Conservation (phyloP, 2,329 filamentous ascomycete species). For the Colletotrichum acutatum region DNA sequence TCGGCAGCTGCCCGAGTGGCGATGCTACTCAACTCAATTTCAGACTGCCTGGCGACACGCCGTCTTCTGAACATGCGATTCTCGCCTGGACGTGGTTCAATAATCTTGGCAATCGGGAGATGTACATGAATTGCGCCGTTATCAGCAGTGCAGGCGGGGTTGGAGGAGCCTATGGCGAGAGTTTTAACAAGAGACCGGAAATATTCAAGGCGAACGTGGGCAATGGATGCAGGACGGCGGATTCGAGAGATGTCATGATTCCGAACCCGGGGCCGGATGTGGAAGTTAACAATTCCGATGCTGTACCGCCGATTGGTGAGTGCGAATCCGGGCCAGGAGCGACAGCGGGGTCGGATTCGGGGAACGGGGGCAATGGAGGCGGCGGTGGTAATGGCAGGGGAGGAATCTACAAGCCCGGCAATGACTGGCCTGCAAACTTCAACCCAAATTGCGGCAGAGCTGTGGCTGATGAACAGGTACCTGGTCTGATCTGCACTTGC, state of each 20-base stretch:
- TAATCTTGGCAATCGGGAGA: constrained; percentile 71
- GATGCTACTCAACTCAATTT: constrained; percentile 57
- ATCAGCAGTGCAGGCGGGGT: constrained; percentile 56
- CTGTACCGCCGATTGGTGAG: constrained; percentile 9
- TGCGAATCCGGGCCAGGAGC: constrained; percentile 1
- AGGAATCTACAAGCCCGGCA: neutral
- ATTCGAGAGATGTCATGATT: constrained; percentile 52
- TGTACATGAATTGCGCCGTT: constrained; percentile 77
- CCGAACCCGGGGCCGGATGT: constrained; percentile 46
- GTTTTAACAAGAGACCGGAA: constrained; percentile 60
- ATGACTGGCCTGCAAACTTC: neutral
- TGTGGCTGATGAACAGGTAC: neutral
- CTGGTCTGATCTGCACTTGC: neutral
- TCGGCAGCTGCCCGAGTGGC: constrained; percentile 48
- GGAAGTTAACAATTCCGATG: constrained; percentile 39
- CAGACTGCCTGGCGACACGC: constrained; percentile 62
- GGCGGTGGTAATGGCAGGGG: neutral
- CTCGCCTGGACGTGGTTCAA: constrained; percentile 75
- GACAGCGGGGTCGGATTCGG: neutral
- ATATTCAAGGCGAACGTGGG: constrained; percentile 77
- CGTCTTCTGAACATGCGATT: constrained; percentile 59
- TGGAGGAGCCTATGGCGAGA: neutral
- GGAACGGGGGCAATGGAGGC: neutral
- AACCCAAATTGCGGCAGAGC: neutral
- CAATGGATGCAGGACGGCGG: constrained; percentile 63